Base-by-base conservation (phyloP, 2,329 filamentous ascomycete genomes). In the Elsinoe batatas region DNA sequence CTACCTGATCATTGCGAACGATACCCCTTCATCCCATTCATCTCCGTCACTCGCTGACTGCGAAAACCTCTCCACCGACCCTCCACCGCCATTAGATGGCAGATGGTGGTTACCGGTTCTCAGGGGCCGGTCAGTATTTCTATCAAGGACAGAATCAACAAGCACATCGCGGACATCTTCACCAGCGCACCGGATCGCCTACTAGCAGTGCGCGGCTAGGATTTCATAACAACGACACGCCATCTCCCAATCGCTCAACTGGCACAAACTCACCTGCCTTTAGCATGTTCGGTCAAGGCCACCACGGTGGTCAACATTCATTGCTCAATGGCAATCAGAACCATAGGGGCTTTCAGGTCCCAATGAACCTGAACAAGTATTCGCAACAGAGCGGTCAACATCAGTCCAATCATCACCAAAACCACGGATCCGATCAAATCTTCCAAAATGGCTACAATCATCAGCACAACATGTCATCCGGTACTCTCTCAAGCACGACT, bases 271-370 rank as follows among this genome's bases (percentile, higher is more conserved):
- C 75, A 61, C 73, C 74, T 13, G 72, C 74, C 58, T 71, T 73
- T 62, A 67, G 78, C 69, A 90, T 90, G 86, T 90, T 85, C 76
- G 82, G 81, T 67, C 83, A 87, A 70, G 78, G 77, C 67, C 71
- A 68, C 58, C 73, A 76, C 57, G 83, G 87, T 68, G 82, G 82
- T 69, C 86, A 88, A 69, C 84, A 84, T 74, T 80, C 80, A 72
- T 83, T 87, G 72, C 79, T 89, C 71, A 90, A 89, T 72, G 85
- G 84, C 64, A 82, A 82, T 60, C 79, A 79, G 26, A 77, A 76
- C 60, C 79, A 81, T 61, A 78, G 79, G 62, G 76, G 74, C 61
- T 77, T 73, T 63, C 70, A 71, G 54, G 71, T 72, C 67, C 73
- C 75, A 57, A 75, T 80, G 71, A 80, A 79, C 61, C 76, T 89